Base-by-base conservation (phyloP, 768 basidiomycete genomes). In the Russula abietina region DNA sequence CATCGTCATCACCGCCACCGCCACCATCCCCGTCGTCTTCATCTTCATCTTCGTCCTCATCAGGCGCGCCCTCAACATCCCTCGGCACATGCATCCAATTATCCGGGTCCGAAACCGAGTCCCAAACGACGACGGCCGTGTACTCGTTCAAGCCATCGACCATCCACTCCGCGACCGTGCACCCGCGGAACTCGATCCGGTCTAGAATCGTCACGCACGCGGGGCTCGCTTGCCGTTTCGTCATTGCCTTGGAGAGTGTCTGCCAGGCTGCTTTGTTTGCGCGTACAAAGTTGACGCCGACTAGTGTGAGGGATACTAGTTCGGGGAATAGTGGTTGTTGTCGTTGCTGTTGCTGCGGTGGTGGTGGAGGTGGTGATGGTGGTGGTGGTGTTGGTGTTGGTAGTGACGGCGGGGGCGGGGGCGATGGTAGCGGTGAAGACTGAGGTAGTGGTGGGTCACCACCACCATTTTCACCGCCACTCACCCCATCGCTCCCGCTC, bases 161-260 rank as follows among this genome's bases (percentile, higher is more conserved):
- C 48, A 60, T 45, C 39, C 48, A 43, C 30, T 64, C 63, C 3
- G 59, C 22, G 19, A 64, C 63, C 2, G 58, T 64, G 22, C 63
- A 64, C 41, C 24, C 39, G 33, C 63, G 63, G 32, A 64, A n/a
- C 54, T 64, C 63, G 30, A 64, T 22, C 6, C 63, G 58, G 14
- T 64, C 63, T 10, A 64, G 26, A 26, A 64, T 64, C 48, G 63
- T 64, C 53, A 64, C 58, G 54, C 54, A 64, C 5, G 46, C 53
- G 0, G 58, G 63, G 41, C 63, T 64, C 59, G 45, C 59, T 32
- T 64, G 63, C 1, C 63, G 58, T 33, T 36, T n/a, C 16, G 39
- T n/a, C 46, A 64, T 55, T 24, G 54, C 41, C 17, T 16, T 12
- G 12, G 48, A 36, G 19, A 64, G 2, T 30, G 59, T 56, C 11